Evolutionary conservation across 495 filamentous ascomycete genomes (phyloP), one percentile per base, ranked within the genome.

Genomic region (Penicillium parvum): DNA sequence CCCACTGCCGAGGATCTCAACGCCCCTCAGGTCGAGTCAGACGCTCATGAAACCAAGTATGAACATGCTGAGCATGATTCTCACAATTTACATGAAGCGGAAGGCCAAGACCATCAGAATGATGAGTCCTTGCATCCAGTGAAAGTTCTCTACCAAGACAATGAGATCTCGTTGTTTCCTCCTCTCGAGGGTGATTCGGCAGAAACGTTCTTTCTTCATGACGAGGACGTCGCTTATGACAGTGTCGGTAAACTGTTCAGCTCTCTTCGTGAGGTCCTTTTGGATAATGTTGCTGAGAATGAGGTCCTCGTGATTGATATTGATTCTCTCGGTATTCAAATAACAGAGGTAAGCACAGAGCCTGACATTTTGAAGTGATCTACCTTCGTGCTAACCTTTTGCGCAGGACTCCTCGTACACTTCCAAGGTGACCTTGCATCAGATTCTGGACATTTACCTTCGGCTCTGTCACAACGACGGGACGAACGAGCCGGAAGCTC

Each of bases 281-380:
- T 69, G 20, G 74, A 83, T 14, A 85, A 84, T 51, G 71, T 92
- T 15, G 61, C 65, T 14, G 68, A 80, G 20, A 75, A 81, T 21
- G 82, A 90, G 44, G 82, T 90, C 45, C 62, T 95, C 32, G 70
- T 81, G 17, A 66, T 92, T 43, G 73, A 79, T 34, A 70, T 94
- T 40, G 77, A 82, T 12, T 67, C 77, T 17, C 67, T 92, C 42
- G 82, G 76, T 49, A 69, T 95, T 23, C 75, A 85, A 49, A 68
- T 88, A 59, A 77, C 74, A 47, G 86, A 92, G 75, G 85, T 85
- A 72, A 75, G 75, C 49, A 7, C 18, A n/a, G 10, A 10, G 5
- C 16, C 23, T 15, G 25, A 18, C 6, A 4, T 8, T 11, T 22
- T 43, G 28, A 15, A 12, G 17, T 8, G 1, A 12, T 21, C n/a